phyloP scores from a whole-genome alignment of 1,284 basidiomycete genomes.

The Puccinia coronata region DNA sequence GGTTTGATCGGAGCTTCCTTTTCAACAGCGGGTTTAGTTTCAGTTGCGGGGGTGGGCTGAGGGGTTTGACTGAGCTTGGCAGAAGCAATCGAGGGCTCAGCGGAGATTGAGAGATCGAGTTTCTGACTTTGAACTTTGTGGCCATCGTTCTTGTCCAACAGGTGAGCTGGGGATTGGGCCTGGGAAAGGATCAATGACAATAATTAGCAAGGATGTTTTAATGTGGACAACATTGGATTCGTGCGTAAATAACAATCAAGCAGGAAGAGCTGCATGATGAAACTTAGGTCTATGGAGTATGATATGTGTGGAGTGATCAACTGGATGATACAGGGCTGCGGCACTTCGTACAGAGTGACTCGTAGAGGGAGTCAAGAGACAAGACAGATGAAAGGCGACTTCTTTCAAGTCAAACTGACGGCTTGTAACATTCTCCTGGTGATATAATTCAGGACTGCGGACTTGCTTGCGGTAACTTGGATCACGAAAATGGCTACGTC shows the following conservation, averaged over 20 bases:
- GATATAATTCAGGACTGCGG: not conserved
- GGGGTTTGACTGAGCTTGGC: not conserved
- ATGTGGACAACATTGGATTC: not conserved
- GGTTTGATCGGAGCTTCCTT: slow-evolving; percentile 7
- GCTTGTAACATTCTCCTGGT: slow-evolving; percentile 1
- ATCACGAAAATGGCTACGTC: too few relatives aligned
- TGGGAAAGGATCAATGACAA: not conserved
- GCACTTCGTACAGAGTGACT: not conserved
- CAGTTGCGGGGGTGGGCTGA: not conserved
- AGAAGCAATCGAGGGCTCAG: not conserved
- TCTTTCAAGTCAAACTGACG: not conserved
- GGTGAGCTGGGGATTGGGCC: not conserved
- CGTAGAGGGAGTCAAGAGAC: not conserved
- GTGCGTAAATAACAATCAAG: not conserved
- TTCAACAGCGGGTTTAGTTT: not conserved
- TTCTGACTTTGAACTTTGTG: not conserved
- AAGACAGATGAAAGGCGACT: not conserved
- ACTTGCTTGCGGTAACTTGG: not conserved
- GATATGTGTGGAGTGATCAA: not conserved
- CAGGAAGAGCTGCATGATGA: not conserved
- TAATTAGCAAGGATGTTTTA: not conserved
- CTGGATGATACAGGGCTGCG: not conserved
- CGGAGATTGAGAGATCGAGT: slow-evolving; percentile 15
- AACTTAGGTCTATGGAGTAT: not conserved
- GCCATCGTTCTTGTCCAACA: not conserved